These are phyloP conservation scores for Aspergillus diversus DNA, from an alignment of 495 filamentous ascomycete species.

Conservation along the genomic window DNA sequence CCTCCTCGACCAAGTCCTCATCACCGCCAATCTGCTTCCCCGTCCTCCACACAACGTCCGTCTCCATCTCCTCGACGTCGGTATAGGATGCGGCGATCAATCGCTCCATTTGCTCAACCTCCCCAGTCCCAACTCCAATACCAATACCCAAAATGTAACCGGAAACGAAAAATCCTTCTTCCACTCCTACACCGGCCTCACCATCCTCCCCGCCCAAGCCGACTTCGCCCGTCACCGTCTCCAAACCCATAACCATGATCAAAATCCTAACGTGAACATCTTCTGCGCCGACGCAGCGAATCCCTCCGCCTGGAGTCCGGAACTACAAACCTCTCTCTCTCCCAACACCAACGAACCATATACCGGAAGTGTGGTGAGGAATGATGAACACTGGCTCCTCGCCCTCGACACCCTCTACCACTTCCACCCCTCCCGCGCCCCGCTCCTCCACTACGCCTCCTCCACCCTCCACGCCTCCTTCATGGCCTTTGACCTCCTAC, in stretches of 20 bases:
- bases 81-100: constrained; percentile 57
- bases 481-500: constrained; percentile 47
- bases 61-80: constrained; percentile 47
- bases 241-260: not conserved
- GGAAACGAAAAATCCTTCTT: constrained; percentile 23
- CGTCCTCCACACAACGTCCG: constrained; percentile 3
- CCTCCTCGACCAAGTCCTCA: constrained; percentile 47
- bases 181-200: constrained; percentile 49
- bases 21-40: constrained; percentile 32
- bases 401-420: constrained; percentile 56
- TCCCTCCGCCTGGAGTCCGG: constrained; percentile 31
- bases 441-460: constrained; percentile 40
- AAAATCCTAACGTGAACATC: constrained; percentile 21
- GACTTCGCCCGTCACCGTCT: constrained; percentile 32
- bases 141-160: not conserved
- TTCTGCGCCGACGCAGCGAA: constrained; percentile 40
- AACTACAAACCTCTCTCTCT: constrained; percentile 27
- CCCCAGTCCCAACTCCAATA: not conserved
- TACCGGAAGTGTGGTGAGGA: not conserved
- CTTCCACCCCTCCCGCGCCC: constrained; percentile 49
- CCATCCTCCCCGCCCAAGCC: constrained; percentile 38
- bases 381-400: constrained; percentile 43
- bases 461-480: constrained; percentile 42
- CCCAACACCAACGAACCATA: not conserved
- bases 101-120: constrained; percentile 32